Evolutionary conservation across 2,329 filamentous ascomycete genomes (phyloP).

Genomic region (Ceratocystis diversiconidia): DNA sequence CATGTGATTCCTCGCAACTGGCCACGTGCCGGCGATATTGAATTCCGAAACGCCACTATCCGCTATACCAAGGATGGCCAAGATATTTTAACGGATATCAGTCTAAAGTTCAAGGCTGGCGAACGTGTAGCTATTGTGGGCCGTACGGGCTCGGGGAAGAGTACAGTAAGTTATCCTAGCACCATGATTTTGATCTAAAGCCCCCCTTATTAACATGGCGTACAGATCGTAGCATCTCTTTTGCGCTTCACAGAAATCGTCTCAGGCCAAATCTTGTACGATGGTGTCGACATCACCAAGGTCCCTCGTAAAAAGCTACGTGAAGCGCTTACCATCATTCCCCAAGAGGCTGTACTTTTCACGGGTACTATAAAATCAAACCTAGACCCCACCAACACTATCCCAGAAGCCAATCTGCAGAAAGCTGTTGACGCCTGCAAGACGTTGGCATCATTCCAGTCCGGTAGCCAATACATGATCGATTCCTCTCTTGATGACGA

Average conservation of each 20-base stretch:
- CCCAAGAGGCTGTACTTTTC: slow-evolving; percentile 38
- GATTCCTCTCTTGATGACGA: slow-evolving; percentile 17
- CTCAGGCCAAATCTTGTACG: slow-evolving; percentile 32
- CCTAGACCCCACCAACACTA: slow-evolving; percentile 41
- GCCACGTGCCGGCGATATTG: slow-evolving; percentile 27
- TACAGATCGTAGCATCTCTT: slow-evolving; percentile 31
- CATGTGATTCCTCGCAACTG: slow-evolving; percentile 24
- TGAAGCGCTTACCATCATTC: slow-evolving; percentile 34
- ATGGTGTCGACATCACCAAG: slow-evolving; percentile 33
- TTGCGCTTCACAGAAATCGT: slow-evolving; percentile 31
- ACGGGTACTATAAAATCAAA: slow-evolving; percentile 33
- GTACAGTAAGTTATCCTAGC: slow-evolving; percentile 37
- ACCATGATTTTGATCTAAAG: slow-evolving; percentile 16
- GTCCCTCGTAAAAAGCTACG: slow-evolving; percentile 32
- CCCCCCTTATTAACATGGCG: background rate
- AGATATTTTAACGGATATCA: slow-evolving; percentile 31
- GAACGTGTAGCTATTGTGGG: slow-evolving; percentile 60
- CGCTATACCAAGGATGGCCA: slow-evolving; percentile 27
- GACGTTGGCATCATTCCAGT: slow-evolving; percentile 29
- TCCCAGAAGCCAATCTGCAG: slow-evolving; percentile 37
- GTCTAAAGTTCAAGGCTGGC: slow-evolving; percentile 37
- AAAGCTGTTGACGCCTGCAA: slow-evolving; percentile 46
- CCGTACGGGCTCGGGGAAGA: slow-evolving; percentile 61
- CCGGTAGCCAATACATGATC: slow-evolving; percentile 20
- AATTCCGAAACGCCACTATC: slow-evolving; percentile 28